Percentiles rank a stretch among this genome's conserved stretches.
Conservation (phyloP, 2,329 filamentous ascomycete genomes). For the Shiraia sp. region DNA sequence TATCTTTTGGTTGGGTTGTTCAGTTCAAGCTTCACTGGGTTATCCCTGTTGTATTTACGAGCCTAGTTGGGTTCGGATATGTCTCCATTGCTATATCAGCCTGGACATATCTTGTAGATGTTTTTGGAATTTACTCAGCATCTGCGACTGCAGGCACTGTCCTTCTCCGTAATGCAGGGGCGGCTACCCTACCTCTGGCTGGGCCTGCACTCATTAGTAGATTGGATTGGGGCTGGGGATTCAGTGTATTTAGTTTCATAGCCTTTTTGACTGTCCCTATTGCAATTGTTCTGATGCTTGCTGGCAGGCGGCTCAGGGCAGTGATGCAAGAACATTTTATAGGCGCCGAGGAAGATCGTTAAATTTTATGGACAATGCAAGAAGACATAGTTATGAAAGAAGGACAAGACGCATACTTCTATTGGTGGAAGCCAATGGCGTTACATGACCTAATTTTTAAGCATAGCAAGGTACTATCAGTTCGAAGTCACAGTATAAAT, state of each 20-base stretch:
- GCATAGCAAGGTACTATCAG: too few species aligned
- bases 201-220: slow-evolving; percentile 55
- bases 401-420: too few species aligned
- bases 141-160: slow-evolving; percentile 60
- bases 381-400: too few species aligned
- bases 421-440: too few species aligned
- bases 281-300: slow-evolving; percentile 50
- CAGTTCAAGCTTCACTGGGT: slow-evolving; percentile 47
- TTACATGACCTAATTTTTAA: too few species aligned
- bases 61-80: slow-evolving; percentile 49
- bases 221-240: slow-evolving; percentile 52
- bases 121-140: slow-evolving; percentile 57
- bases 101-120: slow-evolving; percentile 59
- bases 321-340: too few species aligned
- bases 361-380: too few species aligned
- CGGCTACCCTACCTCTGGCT: slow-evolving; percentile 58
- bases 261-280: slow-evolving; percentile 54
- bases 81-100: slow-evolving; percentile 54
- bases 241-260: slow-evolving; percentile 48
- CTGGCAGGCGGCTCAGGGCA: background rate
- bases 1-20: slow-evolving; percentile 55
- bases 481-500: too few species aligned
- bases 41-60: slow-evolving; percentile 48
- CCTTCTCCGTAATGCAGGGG: slow-evolving; percentile 56
- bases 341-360: too few species aligned